Evolutionary conservation across 345 rosid species (phyloP).

Genomic region (Eucalyptus dawsonii): DNA sequence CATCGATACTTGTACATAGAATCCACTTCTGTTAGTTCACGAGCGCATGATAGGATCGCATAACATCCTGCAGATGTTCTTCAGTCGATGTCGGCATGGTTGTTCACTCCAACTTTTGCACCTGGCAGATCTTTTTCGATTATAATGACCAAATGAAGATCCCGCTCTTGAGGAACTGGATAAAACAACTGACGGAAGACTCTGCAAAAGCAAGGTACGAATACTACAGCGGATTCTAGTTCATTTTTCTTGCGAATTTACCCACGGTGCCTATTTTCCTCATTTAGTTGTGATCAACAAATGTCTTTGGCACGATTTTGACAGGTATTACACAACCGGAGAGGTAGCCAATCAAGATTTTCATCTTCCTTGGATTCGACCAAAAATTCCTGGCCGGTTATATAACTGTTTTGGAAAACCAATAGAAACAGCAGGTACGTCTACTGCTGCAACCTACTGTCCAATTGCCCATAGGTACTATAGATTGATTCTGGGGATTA

Average conservation of each 20-base stretch:
- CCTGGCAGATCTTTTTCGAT: constrained; percentile 41
- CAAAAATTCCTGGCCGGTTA: constrained; percentile 68
- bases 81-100: not conserved
- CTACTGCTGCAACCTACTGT: not conserved
- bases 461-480: not conserved
- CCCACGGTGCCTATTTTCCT: not conserved
- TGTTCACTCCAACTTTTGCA: not conserved
- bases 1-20: not conserved
- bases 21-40: not conserved
- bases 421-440: constrained; percentile 53
- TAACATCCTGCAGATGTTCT: not conserved
- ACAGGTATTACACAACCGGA: constrained; percentile 32
- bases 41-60: not conserved
- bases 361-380: constrained; percentile 39
- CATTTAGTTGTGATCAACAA: not conserved
- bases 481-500: not conserved
- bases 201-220: constrained; percentile 31
- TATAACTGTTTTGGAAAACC: constrained; percentile 78
- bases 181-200: constrained; percentile 18
- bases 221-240: not conserved
- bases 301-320: not conserved
- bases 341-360: constrained; percentile 50
- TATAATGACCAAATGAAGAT: constrained; percentile 51
- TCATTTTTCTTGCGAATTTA: not conserved
- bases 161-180: constrained; percentile 31